These are phyloP conservation scores for Pseudogymnoascus sp. DNA, from an alignment of 2,329 filamentous ascomycete genomes.

Conservation along the genomic window DNA sequence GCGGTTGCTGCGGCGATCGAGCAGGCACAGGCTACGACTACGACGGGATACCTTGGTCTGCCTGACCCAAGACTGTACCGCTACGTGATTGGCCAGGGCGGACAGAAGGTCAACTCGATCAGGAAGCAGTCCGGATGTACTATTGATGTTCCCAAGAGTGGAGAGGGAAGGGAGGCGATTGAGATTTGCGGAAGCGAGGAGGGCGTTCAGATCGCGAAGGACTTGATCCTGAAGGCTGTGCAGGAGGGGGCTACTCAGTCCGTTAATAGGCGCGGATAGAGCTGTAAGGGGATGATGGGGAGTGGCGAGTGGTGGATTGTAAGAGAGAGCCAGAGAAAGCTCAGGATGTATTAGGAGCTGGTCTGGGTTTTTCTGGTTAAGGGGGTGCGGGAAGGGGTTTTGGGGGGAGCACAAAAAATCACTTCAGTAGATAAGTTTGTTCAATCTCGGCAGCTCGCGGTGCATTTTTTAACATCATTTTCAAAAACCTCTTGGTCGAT, in stretches of 20 bases:
- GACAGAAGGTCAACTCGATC: slow-evolving; percentile 87
- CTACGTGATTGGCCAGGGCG: slow-evolving; percentile 80
- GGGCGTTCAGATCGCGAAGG: slow-evolving; percentile 77
- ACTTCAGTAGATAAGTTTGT: slow-evolving; percentile 1
- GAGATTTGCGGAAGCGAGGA: slow-evolving; percentile 75
- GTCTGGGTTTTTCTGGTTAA: not conserved
- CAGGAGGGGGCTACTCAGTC: slow-evolving; percentile 40
- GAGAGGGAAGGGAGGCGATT: slow-evolving; percentile 70
- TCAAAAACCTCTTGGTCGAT: not conserved
- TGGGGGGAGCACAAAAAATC: not conserved
- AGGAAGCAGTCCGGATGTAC: slow-evolving; percentile 86
- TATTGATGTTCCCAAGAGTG: slow-evolving; percentile 84
- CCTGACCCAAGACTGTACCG: slow-evolving; percentile 86
- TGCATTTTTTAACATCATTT: not conserved
- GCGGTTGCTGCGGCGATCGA: slow-evolving; percentile 65
- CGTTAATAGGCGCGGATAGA: slow-evolving; percentile 6
- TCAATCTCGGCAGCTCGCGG: not conserved
- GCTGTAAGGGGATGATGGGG: not conserved
- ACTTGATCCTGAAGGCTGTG: slow-evolving; percentile 81
- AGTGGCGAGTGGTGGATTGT: not conserved
- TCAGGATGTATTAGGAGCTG: not conserved
- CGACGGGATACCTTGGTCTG: slow-evolving; percentile 79
- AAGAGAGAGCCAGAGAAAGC: slow-evolving; percentile 4
- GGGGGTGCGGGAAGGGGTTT: slow-evolving; percentile 1
- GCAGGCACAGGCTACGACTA: slow-evolving; percentile 59